Percentiles rank a stretch among this genome's conserved stretches.
These are phyloP conservation scores for Neopestalotiopsis sp. DNA, from an alignment of 2,329 filamentous ascomycete genomes.

Conservation along the genomic window DNA sequence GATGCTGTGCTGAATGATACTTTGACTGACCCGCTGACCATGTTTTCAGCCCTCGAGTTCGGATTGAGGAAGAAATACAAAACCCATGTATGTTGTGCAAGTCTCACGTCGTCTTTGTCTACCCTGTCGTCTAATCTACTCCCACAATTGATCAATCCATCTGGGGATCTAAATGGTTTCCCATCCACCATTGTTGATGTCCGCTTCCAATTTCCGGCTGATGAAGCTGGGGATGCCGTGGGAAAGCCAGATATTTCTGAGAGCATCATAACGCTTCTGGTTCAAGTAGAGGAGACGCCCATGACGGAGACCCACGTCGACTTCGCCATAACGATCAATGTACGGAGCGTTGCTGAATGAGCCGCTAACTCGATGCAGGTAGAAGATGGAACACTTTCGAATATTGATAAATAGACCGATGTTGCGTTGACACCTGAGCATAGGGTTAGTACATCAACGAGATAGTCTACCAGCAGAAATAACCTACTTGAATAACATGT, in stretches of 20 bases:
- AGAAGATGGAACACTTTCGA: slow-evolving; percentile 91
- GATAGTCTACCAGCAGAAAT: neutral
- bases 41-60: no score
- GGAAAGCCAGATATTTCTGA: slow-evolving; percentile 84
- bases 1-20: no score
- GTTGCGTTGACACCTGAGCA: slow-evolving; percentile 78
- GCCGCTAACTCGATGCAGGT: slow-evolving; percentile 81
- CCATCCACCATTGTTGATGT: slow-evolving; percentile 98
- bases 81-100: no score
- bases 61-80: no score
- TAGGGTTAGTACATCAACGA: slow-evolving; percentile 27
- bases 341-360: slow-evolving; percentile 90
- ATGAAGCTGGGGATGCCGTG: slow-evolving; percentile 90
- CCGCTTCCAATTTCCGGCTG: slow-evolving; percentile 86
- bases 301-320: slow-evolving; percentile 86
- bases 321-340: slow-evolving; percentile 94
- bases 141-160: neutral
- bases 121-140: no score
- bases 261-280: slow-evolving; percentile 89
- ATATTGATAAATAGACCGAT: slow-evolving; percentile 97
- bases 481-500: slow-evolving; percentile 77
- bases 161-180: slow-evolving; percentile 67
- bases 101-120: no score
- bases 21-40: no score
- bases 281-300: slow-evolving; percentile 91